A percentile compares a stretch with the other conserved stretches of the same genome.
Evolutionary conservation across 2,329 filamentous ascomycete species (phyloP).

Genomic region (Alternaria sp.): DNA sequence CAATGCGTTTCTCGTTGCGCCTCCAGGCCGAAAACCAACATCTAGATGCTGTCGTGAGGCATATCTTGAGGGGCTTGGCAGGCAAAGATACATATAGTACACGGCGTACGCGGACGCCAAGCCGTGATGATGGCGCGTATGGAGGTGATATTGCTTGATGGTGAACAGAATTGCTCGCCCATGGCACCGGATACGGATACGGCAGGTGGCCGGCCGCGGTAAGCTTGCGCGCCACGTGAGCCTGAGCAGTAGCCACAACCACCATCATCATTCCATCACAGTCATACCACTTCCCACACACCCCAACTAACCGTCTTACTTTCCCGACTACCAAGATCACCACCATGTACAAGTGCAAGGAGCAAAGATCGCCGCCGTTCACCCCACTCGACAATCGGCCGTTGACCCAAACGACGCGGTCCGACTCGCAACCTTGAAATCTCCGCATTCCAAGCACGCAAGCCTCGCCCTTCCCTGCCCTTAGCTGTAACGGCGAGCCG

Average conservation of each 20-base stretch:
- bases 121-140: neutral
- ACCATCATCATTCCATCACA: neutral
- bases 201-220: neutral
- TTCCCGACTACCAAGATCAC: neutral
- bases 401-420: neutral
- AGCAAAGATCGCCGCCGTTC: constrained; percentile 3
- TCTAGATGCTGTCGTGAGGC: neutral
- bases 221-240: neutral
- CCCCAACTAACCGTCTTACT: neutral
- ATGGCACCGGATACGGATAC: neutral
- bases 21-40: neutral
- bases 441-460: neutral
- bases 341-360: neutral
- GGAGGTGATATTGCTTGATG: neutral
- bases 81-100: neutral
- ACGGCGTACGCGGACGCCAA: neutral
- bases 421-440: neutral
- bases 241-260: neutral
- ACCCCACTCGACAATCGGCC: neutral
- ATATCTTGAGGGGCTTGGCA: neutral
- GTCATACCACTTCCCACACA: neutral
- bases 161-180: neutral
- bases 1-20: neutral
- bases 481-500: neutral
- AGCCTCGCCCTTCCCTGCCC: neutral